Evolutionary conservation across 768 basidiomycete species (phyloP).

Genomic region (Pisolithus microcarpus): DNA sequence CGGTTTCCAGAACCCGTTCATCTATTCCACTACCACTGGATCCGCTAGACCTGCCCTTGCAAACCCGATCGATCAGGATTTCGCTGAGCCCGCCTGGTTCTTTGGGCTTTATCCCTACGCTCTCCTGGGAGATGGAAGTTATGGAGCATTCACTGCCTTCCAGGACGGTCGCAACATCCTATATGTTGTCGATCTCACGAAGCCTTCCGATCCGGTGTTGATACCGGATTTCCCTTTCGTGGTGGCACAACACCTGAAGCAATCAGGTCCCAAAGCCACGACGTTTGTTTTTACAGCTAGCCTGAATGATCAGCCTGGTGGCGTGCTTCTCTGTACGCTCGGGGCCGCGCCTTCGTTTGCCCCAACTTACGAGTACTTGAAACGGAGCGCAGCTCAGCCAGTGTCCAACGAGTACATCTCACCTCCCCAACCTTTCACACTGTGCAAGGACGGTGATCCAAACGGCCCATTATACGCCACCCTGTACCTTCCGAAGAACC

Average conservation of each 20-base stretch:
- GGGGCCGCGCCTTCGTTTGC: too few species aligned
- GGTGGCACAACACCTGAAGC: conserved; percentile 11
- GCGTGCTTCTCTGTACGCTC: conserved; percentile 7
- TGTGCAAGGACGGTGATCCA: conserved; percentile 4
- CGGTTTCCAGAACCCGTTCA: conserved; percentile 48
- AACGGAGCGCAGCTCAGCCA: too few species aligned
- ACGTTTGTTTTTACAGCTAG: conserved; percentile 10
- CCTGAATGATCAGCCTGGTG: neutral
- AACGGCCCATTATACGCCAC: conserved; percentile 40
- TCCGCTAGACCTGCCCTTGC: conserved; percentile 21
- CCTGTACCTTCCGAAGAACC: conserved; percentile 58
- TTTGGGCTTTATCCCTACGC: conserved; percentile 16
- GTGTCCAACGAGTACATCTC: conserved; percentile 1
- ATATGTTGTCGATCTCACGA: conserved; percentile 22
- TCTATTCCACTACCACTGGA: conserved; percentile 20
- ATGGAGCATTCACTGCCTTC: conserved; percentile 26
- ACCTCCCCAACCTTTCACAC: conserved; percentile 7
- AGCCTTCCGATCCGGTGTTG: conserved; percentile 1
- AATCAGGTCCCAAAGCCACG: neutral
- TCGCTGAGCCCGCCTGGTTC: conserved; percentile 13
- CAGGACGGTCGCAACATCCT: conserved; percentile 25
- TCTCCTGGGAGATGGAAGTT: conserved; percentile 16
- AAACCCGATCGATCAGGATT: conserved; percentile 15
- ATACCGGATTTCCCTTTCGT: conserved; percentile 6
- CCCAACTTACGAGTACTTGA: too few species aligned